Percentiles rank a stretch among this genome's conserved stretches.
These are phyloP conservation scores for Penicillium paxilli DNA, from an alignment of 495 filamentous ascomycete species.

Conservation along the genomic window DNA sequence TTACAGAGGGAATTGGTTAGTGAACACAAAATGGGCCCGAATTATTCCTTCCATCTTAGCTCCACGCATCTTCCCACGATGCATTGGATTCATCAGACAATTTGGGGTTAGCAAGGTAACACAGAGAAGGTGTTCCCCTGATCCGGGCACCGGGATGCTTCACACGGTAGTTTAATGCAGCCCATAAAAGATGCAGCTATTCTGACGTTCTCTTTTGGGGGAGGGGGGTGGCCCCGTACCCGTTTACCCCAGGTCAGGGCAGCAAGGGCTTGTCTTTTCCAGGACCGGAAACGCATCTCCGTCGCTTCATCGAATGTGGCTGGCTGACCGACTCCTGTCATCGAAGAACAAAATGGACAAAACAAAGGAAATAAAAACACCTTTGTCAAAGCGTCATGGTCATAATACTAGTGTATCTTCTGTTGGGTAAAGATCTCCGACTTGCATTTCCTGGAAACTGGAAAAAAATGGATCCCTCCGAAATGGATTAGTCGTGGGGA, in stretches of 20 bases:
- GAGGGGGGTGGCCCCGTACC: not conserved
- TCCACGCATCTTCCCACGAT: not conserved
- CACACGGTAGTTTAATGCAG: constrained; percentile 2
- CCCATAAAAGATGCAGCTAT: not conserved
- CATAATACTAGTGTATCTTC: not conserved
- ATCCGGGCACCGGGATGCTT: constrained; percentile 9
- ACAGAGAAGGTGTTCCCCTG: not conserved
- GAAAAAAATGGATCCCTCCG: constrained; percentile 19
- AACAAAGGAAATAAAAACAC: not conserved
- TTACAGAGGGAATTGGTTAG: too few relatives aligned
- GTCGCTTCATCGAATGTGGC: constrained; percentile 5
- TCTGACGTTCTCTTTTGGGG: not conserved
- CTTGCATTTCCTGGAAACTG: constrained; percentile 33
- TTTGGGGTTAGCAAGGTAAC: not conserved
- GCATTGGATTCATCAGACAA: not conserved
- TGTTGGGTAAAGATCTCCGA: constrained; percentile 19
- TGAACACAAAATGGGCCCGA: too few relatives aligned
- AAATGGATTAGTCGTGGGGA: constrained; percentile 12
- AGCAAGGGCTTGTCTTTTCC: constrained; percentile 3
- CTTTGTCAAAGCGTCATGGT: not conserved
- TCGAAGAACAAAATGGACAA: not conserved
- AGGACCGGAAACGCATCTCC: constrained; percentile 2
- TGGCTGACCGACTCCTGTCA: constrained; percentile 15
- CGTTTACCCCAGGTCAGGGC: constrained; percentile 6
- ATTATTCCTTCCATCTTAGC: not conserved